Evolutionary conservation across 106 monocot genomes (phyloP).

Genomic region (Dendrobium huoshanense): DNA sequence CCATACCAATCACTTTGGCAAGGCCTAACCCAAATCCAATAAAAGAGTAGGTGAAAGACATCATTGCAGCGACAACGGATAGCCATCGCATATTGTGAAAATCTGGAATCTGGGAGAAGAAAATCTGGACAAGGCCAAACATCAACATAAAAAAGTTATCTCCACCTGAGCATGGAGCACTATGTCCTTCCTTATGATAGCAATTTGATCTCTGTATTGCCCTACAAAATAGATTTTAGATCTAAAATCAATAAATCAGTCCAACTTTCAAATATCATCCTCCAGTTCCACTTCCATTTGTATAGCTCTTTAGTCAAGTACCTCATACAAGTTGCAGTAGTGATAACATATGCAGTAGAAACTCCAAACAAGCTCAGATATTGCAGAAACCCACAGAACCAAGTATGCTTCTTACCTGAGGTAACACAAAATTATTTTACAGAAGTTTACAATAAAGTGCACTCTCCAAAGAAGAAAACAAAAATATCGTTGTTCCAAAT

Average conservation of each 20-base stretch:
- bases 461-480: neutral
- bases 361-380: slow-evolving; percentile 43
- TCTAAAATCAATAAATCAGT: neutral
- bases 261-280: neutral
- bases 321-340: slow-evolving; percentile 58
- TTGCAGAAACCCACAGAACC: slow-evolving; percentile 50
- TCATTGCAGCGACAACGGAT: slow-evolving; percentile 57
- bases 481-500: neutral
- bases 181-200: slow-evolving; percentile 56
- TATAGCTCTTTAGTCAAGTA: neutral
- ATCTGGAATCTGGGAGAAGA: slow-evolving; percentile 71
- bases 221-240: slow-evolving; percentile 18
- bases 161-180: slow-evolving; percentile 31
- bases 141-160: slow-evolving; percentile 41
- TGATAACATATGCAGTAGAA: slow-evolving; percentile 49
- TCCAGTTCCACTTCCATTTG: neutral
- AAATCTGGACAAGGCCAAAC: slow-evolving; percentile 65
- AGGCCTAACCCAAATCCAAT: slow-evolving; percentile 69
- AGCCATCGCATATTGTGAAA: slow-evolving; percentile 89
- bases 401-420: slow-evolving; percentile 45
- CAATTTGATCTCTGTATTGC: slow-evolving; percentile 62
- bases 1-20: slow-evolving; percentile 73
- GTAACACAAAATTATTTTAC: slow-evolving; percentile 11
- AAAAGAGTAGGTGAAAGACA: slow-evolving; percentile 85
- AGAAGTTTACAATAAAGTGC: neutral